Base-by-base conservation (phyloP, 2,329 filamentous ascomycete species). In the Zopfia rhizophila region DNA sequence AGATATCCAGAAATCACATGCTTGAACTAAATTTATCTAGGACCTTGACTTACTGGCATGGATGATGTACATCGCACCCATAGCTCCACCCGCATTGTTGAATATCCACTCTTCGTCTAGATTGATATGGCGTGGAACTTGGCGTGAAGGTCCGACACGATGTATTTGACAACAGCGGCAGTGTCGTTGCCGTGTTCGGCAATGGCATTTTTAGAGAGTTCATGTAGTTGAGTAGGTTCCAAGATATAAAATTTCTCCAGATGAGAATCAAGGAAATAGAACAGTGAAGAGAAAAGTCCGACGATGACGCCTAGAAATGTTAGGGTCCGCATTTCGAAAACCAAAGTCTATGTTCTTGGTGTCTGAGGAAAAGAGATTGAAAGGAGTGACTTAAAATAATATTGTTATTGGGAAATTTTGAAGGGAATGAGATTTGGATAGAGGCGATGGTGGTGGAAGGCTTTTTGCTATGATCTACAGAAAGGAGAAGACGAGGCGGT, bases 51-150 rank as follows among this genome's bases (percentile, higher is more conserved):
- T 72, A 88, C 88, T 92, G 48, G 90, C 89, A 69, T 95, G 91
- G 62, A 95, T 87, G 56, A 95, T 86, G 72, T 90, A 91, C 91
- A 95, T 94, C 65, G 83, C 89, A 44, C 91, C 91, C 91, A 95
- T 96, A 39, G 90, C 90, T 54, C 91, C 91, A 39, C 91, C 91
- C 38, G 90, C 90, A 66, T 95, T 95, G 80, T 95, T 96, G 65
- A 96, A 93, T 32, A 95, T 80, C 90, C 90, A 96, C 72, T 93
- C 88, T 75, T 93, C 84, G 48, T 87, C 76, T 43, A 82, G 68
- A 75, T 88, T 91, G 66, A 93, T 66, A 71, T 90, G 55, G 17
- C 14, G 7, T 60, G 13, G 52, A 66, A 56, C 43, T 61, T 56
- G 17, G 45, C 37, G 3, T 78, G 76, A 43, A 95, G 79, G 74